Evolutionary conservation across 768 basidiomycete genomes (phyloP), one percentile per base, ranked within the genome.

Genomic region (Mrakia frigida): DNA sequence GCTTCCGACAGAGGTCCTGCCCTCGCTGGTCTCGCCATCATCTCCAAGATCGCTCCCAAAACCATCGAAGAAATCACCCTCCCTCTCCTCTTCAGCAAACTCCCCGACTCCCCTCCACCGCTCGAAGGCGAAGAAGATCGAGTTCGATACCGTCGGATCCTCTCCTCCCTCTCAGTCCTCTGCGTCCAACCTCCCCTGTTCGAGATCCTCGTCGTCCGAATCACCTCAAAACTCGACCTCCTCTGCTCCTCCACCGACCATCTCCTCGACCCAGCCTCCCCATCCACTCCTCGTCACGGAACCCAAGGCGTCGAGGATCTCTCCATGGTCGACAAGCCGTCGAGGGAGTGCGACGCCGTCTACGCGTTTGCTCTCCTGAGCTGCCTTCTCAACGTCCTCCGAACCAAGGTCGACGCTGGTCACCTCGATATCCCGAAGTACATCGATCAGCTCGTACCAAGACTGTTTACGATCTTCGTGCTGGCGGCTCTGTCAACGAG

Each of bases 291-390:
- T 13, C 18, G 31, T 33, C 89, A 50, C 69, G 75, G 35, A n/a
- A 21, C 61, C 0, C 21, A 52, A 0, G 79, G 70, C 21, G 59
- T 35, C 43, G 43, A 78, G 16, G 80, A 79, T 0, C 14, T 43
- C 18, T 68, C 65, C 3, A 68, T 68, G 65, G 65, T 68, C 21
- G 71, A 75, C 21, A 18, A 33, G 56, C n/a, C 46, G 77, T 78
- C 39, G 68, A 31, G 79, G 37, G 81, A 94, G 81, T 87, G 89
- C 18, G 84, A 83, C n/a, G 89, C 92, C 0, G 91, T 93, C 16
- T 98, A 96, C 81, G 90, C 89, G 1, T 92, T 94, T 83, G 89
- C 94, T 41, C 86, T 98, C 43, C 86, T 98, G 69, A 85, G 87
- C 69, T 88, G 91, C 0, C 83, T 98, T 10, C 85, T 86, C 1